Conservation (phyloP, 192 early-diverging fungal genomes). For the Backusella mclennaniae region DNA sequence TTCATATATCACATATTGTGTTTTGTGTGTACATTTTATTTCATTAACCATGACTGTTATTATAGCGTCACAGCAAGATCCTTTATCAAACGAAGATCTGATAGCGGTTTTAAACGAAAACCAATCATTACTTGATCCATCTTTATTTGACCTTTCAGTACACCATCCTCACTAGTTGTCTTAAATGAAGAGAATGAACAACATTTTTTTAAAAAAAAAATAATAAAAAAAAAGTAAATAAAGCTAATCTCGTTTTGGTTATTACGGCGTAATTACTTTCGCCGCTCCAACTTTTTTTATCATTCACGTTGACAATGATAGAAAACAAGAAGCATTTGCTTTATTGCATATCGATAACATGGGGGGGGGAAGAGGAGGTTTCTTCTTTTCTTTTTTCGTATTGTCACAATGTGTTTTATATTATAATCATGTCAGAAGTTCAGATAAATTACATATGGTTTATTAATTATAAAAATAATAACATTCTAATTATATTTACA, state of each 20-base stretch:
- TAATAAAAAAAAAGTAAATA: neutral
- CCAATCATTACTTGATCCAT: slow-evolving; percentile 2
- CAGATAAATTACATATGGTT: too few relatives aligned
- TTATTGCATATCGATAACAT: too few relatives aligned
- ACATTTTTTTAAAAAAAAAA: neutral
- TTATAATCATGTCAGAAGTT: too few relatives aligned
- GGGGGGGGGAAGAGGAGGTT: too few relatives aligned
- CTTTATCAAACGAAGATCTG: neutral
- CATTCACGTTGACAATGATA: neutral
- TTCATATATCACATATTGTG: neutral
- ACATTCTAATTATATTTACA: too few relatives aligned
- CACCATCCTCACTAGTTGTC: neutral
- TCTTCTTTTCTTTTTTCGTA: too few relatives aligned
- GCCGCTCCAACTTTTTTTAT: neutral
- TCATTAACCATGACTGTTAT: neutral
- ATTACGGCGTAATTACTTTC: neutral
- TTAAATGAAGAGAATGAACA: neutral
- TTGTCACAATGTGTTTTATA: too few relatives aligned
- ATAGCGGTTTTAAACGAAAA: slow-evolving; percentile 1
- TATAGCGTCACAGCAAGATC: slow-evolving; percentile 2
- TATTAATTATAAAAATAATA: too few relatives aligned
- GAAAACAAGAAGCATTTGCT: neutral
- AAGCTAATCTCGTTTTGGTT: neutral
- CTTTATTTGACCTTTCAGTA: neutral
- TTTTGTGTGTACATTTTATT: neutral